A percentile compares a stretch with the other conserved stretches of the same genome.
These are phyloP conservation scores for Paramecium sexaurelia DNA, from an alignment of 73 alveolate genomes.

Conservation along the genomic window DNA sequence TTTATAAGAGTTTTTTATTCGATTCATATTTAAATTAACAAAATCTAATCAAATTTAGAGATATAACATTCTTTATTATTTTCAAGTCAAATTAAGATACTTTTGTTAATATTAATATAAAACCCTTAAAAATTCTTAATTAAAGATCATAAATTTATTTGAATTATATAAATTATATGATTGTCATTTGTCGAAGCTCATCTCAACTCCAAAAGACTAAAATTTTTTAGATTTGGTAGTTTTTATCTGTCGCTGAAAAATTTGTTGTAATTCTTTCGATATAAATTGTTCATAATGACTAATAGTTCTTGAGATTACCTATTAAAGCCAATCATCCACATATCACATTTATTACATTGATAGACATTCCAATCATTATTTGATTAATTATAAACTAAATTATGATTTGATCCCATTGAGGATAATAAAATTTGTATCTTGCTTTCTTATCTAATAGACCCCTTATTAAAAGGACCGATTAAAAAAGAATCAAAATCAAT, in stretches of 20 bases:
- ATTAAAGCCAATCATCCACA: slow-evolving; percentile 82
- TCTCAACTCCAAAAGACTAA: slow-evolving; percentile 51
- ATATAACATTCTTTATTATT: too few species aligned
- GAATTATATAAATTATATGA: not conserved
- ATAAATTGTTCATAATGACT: slow-evolving; percentile 69
- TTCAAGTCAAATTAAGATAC: too few species aligned
- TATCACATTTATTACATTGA: slow-evolving; percentile 82
- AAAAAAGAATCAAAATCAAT: slow-evolving; percentile 77
- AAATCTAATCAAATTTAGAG: too few species aligned
- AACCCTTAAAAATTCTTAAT: too few species aligned
- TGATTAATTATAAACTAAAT: slow-evolving; percentile 39
- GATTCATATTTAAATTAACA: too few species aligned
- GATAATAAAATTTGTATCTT: slow-evolving; percentile 49
- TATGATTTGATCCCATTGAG: slow-evolving; percentile 73
- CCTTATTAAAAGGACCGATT: slow-evolving; percentile 78
- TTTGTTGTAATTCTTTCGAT: slow-evolving; percentile 44
- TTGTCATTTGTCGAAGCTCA: not conserved
- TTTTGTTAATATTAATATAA: too few species aligned
- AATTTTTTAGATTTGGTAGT: slow-evolving; percentile 52
- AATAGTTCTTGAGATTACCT: slow-evolving; percentile 69
- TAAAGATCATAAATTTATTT: too few species aligned
- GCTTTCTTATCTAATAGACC: slow-evolving; percentile 69
- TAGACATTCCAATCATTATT: slow-evolving; percentile 76
- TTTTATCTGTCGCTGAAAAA: slow-evolving; percentile 27
- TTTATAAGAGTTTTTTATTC: too few species aligned